These are phyloP conservation scores for Letharia columbiana DNA, from an alignment of 495 filamentous ascomycete genomes.

Conservation along the genomic window DNA sequence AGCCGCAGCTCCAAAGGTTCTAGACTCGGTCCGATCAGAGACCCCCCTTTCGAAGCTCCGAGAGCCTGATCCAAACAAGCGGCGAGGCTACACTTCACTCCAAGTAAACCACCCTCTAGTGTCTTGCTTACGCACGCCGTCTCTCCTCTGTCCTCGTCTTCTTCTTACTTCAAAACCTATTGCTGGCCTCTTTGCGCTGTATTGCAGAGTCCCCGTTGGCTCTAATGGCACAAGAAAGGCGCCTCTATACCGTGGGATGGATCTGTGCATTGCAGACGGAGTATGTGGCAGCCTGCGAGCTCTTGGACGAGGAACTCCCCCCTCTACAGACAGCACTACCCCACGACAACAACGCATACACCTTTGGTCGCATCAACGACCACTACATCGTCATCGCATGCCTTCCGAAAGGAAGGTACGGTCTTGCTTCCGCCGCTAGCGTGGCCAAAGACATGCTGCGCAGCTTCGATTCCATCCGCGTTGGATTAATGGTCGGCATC, in stretches of 20 bases:
- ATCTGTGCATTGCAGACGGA: constrained; percentile 41
- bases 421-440: constrained; percentile 32
- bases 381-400: constrained; percentile 37
- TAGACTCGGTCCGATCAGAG: no score
- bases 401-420: constrained; percentile 35
- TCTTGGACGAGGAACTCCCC: constrained; percentile 41
- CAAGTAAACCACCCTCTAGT: no score
- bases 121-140: no score
- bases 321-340: constrained; percentile 22
- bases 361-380: constrained; percentile 28
- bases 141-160: no score
- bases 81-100: no score
- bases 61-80: no score
- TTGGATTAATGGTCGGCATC: constrained; percentile 43
- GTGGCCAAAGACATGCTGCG: constrained; percentile 32
- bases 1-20: no score
- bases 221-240: background rate
- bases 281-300: constrained; percentile 34
- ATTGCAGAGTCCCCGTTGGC: no score
- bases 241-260: constrained; percentile 42
- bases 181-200: background rate
- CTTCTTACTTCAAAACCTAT: background rate
- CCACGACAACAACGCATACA: constrained; percentile 33
- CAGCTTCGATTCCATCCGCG: constrained; percentile 35
- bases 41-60: no score